These are phyloP conservation scores for Parathielavia hyrcaniae DNA, from an alignment of 495 filamentous ascomycete species.

Conservation along the genomic window DNA sequence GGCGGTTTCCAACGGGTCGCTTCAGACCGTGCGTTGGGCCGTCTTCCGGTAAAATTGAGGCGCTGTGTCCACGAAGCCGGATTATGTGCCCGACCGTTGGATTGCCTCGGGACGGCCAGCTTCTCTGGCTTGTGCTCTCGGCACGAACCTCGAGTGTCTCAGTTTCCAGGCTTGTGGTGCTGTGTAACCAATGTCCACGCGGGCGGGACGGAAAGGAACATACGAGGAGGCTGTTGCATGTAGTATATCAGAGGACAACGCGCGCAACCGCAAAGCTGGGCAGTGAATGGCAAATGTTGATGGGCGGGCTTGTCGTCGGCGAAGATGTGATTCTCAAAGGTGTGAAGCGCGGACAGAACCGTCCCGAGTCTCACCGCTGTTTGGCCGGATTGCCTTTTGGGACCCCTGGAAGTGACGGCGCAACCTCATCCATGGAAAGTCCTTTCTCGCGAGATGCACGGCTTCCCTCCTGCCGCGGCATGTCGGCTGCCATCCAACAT, in stretches of 20 bases:
- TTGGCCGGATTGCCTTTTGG: slow-evolving; percentile 10
- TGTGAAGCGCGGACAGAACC: neutral
- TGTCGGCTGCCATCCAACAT: slow-evolving; percentile 2
- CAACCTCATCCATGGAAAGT: too few relatives aligned
- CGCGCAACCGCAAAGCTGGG: too few relatives aligned
- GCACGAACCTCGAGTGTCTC: neutral
- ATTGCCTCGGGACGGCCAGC: slow-evolving; percentile 10
- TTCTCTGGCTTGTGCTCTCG: neutral
- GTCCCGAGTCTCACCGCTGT: slow-evolving; percentile 10
- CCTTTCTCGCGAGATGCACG: too few relatives aligned
- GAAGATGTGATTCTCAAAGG: neutral
- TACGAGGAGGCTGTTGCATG: neutral
- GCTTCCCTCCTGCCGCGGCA: neutral
- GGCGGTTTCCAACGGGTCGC: slow-evolving; percentile 19
- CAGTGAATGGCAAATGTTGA: neutral
- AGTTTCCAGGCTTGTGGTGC: neutral
- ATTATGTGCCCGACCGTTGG: slow-evolving; percentile 13
- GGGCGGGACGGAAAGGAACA: neutral
- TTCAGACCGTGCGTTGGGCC: slow-evolving; percentile 12
- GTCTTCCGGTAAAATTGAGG: too few relatives aligned
- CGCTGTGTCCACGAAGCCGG: slow-evolving; percentile 7
- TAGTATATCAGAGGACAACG: too few relatives aligned
- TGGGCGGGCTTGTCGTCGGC: neutral
- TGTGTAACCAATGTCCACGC: neutral
- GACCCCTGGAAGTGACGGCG: neutral